phyloP scores from a whole-genome alignment of 495 filamentous ascomycete genomes.

The Friedmanniomyces endolithicus region DNA sequence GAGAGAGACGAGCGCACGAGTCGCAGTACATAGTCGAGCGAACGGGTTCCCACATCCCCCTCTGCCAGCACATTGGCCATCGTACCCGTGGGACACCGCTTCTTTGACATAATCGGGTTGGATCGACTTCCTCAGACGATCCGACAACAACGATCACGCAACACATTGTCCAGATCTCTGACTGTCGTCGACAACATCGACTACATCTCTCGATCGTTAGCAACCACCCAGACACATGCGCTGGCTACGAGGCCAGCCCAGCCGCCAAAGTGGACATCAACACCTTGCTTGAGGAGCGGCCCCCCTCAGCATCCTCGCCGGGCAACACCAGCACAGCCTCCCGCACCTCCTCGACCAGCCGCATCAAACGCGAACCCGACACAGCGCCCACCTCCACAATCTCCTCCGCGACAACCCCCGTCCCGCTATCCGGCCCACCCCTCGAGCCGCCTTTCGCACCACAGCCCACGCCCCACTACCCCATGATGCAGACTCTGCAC shows the following conservation, averaged over 20 bases:
- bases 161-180: neutral
- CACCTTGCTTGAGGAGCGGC: constrained; percentile 17
- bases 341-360: constrained; percentile 10
- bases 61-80: neutral
- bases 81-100: neutral
- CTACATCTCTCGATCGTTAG: no score
- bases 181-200: neutral
- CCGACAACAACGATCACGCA: no score
- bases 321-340: constrained; percentile 19
- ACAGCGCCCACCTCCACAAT: neutral
- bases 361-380: constrained; percentile 1
- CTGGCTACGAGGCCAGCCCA: constrained; percentile 16
- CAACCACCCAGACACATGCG: neutral
- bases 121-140: no score
- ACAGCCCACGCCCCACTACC: neutral
- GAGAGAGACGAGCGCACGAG: neutral
- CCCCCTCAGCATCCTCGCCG: constrained; percentile 14
- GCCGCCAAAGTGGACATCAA: constrained; percentile 44
- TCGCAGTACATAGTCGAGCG: neutral
- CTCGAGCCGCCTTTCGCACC: neutral
- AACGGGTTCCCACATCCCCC: neutral
- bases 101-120: neutral
- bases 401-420: constrained; percentile 9
- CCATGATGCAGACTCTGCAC: constrained; percentile 14
- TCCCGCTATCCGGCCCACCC: constrained; percentile 3